Conservation (phyloP, 208 protist genomes). For the Acanthamoeba quina region DNA sequence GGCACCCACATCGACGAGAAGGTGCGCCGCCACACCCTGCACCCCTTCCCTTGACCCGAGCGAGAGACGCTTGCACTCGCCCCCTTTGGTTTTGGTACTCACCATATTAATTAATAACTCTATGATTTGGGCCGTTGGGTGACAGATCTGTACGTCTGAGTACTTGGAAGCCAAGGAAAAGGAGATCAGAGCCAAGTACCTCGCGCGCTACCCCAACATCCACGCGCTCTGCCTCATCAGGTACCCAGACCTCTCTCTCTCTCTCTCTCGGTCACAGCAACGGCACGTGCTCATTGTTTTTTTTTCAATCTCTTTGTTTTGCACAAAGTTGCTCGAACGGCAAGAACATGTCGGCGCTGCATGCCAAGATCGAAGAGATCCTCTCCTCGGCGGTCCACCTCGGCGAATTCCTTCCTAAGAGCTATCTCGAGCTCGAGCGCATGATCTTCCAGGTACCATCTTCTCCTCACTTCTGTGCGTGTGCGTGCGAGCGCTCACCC, state of each 20-base stretch:
- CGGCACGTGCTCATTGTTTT: no score
- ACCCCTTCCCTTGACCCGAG: not conserved
- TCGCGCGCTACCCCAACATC: constrained; percentile 19
- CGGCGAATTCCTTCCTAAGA: constrained; percentile 59
- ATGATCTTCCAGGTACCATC: constrained; percentile 37
- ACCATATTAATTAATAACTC: no score
- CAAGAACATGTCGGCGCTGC: constrained; percentile 13
- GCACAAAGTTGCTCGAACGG: not conserved
- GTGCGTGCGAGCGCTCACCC: no score
- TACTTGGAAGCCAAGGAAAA: constrained; percentile 45
- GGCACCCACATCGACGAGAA: constrained; percentile 66
- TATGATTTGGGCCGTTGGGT: no score
- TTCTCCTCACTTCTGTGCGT: not conserved
- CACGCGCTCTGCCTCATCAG: constrained; percentile 35
- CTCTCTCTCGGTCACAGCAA: no score
- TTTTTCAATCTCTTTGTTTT: no score
- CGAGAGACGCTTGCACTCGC: not conserved
- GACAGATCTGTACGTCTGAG: constrained; percentile 42
- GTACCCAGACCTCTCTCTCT: no score
- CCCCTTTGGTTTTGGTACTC: not conserved
- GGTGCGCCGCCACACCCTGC: not conserved
- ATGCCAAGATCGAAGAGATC: constrained; percentile 45
- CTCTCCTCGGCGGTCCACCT: constrained; percentile 9
- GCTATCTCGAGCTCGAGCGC: constrained; percentile 64
- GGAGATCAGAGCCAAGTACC: constrained; percentile 45